Evolutionary conservation across 129 eudicot genomes (phyloP), one percentile per base, ranked within the genome.

Genomic region (Daucus carota): DNA sequence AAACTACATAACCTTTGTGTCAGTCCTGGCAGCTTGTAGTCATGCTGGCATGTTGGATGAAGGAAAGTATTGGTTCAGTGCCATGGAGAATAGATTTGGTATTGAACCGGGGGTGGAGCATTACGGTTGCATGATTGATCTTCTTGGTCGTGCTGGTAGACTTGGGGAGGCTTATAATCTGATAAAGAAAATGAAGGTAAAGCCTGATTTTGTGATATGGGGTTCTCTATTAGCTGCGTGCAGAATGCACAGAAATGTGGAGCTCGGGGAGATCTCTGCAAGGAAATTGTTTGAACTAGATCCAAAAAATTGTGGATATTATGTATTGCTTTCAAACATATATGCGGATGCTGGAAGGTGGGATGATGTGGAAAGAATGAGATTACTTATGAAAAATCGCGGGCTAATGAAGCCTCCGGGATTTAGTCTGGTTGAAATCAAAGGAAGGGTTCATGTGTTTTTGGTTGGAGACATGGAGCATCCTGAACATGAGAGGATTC

Each of bases 281-380:
- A 67, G 63, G n/a, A 81, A 82, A 76, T 79, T 85, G 70, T 79
- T 88, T 81, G 87, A 85, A 42, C 86, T 85, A 28, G 92, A 85
- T 81, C 86, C 87, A 3, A 38, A 63, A 26, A 85, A 88, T 42
- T 85, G 86, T 77, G 92, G 92, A n/a, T 88, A 88, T 70, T 88
- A 88, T 75, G 92, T 88, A 42, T 42, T 83, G 79, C 89, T 88
- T 74, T 83, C 88, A 2, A 88, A 88, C 52, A 85, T 88, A 33
- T 88, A 88, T 70, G 92, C 90, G 65, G 89, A 88, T 83, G 87
- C 88, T 62, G 92, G 88, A 79, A 85, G 89, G 78, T 88, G 92
- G 92, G 76, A 71, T 43, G 92, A 88, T 77, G 92, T 88, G 66
- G 89, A 85, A 77, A 76, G 82, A 78, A 83, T 88, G 83, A 80